Percentiles rank a stretch among this genome's conserved stretches.
Conservation (phyloP, 306 rosid genomes). For the Acacia acuminata region DNA sequence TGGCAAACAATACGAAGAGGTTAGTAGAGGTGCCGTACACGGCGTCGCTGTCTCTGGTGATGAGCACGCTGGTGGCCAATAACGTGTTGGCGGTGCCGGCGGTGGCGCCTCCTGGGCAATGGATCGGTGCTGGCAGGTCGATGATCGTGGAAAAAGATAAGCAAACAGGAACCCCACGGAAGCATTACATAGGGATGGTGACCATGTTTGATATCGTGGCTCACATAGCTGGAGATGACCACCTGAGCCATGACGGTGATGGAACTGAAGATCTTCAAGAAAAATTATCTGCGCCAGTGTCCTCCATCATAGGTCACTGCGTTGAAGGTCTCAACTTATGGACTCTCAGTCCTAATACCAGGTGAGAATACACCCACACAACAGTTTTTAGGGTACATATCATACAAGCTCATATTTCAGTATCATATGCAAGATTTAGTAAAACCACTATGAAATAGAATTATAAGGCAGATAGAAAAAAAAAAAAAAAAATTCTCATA, state of each 20-base stretch:
- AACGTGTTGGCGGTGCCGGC: conserved; percentile 71
- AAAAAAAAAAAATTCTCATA: too few relatives aligned
- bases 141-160: conserved; percentile 85
- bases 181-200: conserved; percentile 87
- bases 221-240: conserved; percentile 72
- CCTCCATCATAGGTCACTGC: conserved; percentile 72
- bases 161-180: conserved; percentile 57
- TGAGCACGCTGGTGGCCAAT: conserved; percentile 69
- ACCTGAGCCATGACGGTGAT: conserved; percentile 30
- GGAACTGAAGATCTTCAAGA: conserved; percentile 48
- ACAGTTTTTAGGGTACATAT: neutral
- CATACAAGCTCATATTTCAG: neutral
- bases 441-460: too few relatives aligned
- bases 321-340: conserved; percentile 82
- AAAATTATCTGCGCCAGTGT: conserved; percentile 65
- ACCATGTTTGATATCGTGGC: conserved; percentile 85
- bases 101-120: conserved; percentile 90
- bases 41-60: conserved; percentile 66
- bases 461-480: too few relatives aligned
- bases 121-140: conserved; percentile 91
- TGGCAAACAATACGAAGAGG: conserved; percentile 49
- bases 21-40: conserved; percentile 86
- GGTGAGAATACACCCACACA: conserved; percentile 34
- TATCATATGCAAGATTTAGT: too few relatives aligned
- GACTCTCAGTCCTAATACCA: conserved; percentile 83